These are phyloP conservation scores for Domatiomyces globalis DNA, from an alignment of 2,329 filamentous ascomycete genomes.

Conservation along the genomic window DNA sequence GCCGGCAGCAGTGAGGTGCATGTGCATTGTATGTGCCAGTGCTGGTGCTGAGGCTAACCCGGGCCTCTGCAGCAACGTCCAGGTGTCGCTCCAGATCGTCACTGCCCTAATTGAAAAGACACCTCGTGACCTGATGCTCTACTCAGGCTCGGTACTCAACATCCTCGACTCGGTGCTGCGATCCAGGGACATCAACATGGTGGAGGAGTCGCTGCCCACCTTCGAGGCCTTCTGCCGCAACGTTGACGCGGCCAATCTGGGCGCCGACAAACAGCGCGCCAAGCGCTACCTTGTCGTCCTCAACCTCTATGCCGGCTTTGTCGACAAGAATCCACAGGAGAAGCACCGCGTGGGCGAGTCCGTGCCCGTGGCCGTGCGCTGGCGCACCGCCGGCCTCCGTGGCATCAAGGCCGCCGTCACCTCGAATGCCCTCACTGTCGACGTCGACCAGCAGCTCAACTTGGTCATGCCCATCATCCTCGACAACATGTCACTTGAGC, in stretches of 20 bases:
- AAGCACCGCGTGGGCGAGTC: constrained; percentile 25
- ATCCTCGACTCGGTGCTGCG: constrained; percentile 71
- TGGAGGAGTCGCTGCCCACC: constrained; percentile 74
- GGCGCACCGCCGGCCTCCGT: constrained; percentile 58
- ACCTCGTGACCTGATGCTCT: constrained; percentile 77
- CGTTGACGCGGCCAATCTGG: constrained; percentile 72
- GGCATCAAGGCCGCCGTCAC: constrained; percentile 70
- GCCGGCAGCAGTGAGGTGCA: neutral
- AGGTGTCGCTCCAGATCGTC: constrained; percentile 87
- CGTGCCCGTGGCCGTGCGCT: constrained; percentile 62
- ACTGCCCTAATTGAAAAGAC: constrained; percentile 85
- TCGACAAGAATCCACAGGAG: constrained; percentile 44
- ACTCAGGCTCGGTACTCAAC: constrained; percentile 69
- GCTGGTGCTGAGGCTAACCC: neutral
- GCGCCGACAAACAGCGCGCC: constrained; percentile 73
- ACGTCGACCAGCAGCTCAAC: constrained; percentile 61
- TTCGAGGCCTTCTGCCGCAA: constrained; percentile 81
- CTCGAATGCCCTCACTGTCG: constrained; percentile 62
- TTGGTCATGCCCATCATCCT: constrained; percentile 72
- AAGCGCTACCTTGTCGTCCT: constrained; percentile 72
- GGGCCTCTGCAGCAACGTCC: constrained; percentile 56
- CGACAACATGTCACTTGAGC: constrained; percentile 68
- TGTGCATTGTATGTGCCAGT: neutral
- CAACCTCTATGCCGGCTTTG: constrained; percentile 62
- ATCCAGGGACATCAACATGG: constrained; percentile 79